Evolutionary conservation across 805 yeast species (phyloP).

Genomic region (Starmera amethionina): DNA sequence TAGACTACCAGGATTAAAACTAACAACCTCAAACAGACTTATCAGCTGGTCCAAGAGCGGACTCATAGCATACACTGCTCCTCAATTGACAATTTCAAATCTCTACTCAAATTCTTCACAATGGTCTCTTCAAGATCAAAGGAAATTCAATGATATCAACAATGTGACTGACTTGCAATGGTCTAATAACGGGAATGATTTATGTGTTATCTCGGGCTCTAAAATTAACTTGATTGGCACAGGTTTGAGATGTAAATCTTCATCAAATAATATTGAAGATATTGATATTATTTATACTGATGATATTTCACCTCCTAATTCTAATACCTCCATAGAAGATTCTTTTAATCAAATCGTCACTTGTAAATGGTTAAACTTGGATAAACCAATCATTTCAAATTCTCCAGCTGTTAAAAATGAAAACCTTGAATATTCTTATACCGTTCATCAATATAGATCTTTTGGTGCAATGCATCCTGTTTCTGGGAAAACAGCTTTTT

Average conservation of each 20-base stretch:
- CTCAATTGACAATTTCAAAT: conserved; percentile 23
- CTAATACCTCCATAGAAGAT: conserved; percentile 22
- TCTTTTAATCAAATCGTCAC: conserved; percentile 28
- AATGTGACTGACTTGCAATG: conserved; percentile 39
- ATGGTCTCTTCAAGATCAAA: too few relatives aligned
- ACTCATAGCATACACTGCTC: conserved; percentile 58
- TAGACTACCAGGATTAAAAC: too few relatives aligned
- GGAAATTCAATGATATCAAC: conserved; percentile 24
- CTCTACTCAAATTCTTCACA: background rate
- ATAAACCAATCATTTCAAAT: conserved; percentile 52
- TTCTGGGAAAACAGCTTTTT: conserved; percentile 57
- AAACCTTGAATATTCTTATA: conserved; percentile 34
- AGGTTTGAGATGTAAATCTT: conserved; percentile 32
- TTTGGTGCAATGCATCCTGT: conserved; percentile 62
- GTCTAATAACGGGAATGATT: conserved; percentile 72
- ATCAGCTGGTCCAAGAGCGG: conserved; percentile 73
- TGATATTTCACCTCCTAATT: conserved; percentile 14
- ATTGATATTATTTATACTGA: conserved; percentile 26
- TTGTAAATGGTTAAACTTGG: conserved; percentile 66
- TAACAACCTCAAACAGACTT: background rate
- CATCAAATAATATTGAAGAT: conserved; percentile 19
- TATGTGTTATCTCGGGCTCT: conserved; percentile 64
- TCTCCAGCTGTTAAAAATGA: conserved; percentile 40
- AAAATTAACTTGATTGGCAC: conserved; percentile 46
- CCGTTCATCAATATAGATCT: conserved; percentile 49